Evolutionary conservation across 2,329 filamentous ascomycete species (phyloP).

Genomic region (Coniella lustricola): DNA sequence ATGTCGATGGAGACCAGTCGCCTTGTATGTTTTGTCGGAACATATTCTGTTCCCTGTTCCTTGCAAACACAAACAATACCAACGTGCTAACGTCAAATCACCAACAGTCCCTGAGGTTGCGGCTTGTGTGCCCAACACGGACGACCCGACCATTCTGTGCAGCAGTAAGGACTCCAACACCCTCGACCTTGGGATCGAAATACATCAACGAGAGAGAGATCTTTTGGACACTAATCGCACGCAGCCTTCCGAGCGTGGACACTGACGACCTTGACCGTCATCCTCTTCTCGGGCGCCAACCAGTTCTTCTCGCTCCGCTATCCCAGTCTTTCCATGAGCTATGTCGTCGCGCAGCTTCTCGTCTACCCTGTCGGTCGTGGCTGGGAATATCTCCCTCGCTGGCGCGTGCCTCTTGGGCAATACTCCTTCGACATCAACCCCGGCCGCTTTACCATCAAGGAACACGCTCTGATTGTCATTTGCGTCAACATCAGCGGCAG

Average conservation of each 20-base stretch:
- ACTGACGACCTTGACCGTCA: slow-evolving; percentile 24
- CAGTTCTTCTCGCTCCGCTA: slow-evolving; percentile 31
- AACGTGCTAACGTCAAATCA: neutral
- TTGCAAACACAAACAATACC: neutral
- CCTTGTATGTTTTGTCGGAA: slow-evolving; percentile 22
- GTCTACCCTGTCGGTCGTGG: slow-evolving; percentile 29
- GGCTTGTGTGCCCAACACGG: slow-evolving; percentile 29
- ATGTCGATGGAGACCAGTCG: slow-evolving; percentile 30
- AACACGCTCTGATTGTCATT: slow-evolving; percentile 28
- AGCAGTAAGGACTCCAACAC: slow-evolving; percentile 21
- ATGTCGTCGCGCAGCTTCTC: slow-evolving; percentile 28
- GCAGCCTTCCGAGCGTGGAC: slow-evolving; percentile 26
- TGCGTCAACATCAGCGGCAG: slow-evolving; percentile 26
- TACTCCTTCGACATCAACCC: slow-evolving; percentile 23
- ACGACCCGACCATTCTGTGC: slow-evolving; percentile 26
- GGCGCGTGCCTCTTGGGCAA: slow-evolving; percentile 20
- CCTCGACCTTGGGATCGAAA: too few relatives aligned
- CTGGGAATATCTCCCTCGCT: slow-evolving; percentile 25
- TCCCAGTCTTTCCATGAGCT: slow-evolving; percentile 27
- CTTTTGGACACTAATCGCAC: too few relatives aligned
- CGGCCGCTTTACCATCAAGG: slow-evolving; percentile 28
- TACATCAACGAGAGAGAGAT: too few relatives aligned
- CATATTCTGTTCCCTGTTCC: too few relatives aligned
- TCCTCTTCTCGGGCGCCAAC: slow-evolving; percentile 28
- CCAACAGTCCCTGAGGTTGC: slow-evolving; percentile 28